Evolutionary conservation across 1,139 yeast species (phyloP), one percentile per base, ranked within the genome.

Genomic region (Meyerozyma carpophila): DNA sequence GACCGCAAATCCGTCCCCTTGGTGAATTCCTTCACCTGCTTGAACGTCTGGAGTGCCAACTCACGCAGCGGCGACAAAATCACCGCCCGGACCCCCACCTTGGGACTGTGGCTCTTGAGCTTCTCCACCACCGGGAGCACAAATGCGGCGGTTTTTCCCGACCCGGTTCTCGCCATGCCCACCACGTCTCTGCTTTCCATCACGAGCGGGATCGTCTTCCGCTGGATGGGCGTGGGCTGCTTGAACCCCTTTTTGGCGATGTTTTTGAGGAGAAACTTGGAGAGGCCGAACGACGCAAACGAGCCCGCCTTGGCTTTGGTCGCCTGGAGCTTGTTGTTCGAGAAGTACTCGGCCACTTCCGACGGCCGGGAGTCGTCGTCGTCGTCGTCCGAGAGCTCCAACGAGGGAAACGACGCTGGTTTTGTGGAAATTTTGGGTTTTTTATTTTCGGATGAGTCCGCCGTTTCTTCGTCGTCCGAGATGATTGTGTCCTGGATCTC

Each of bases 141-240:
- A 62, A 94, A 94, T 1, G 98, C 98, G 5, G 98, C 98, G 0
- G 99, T 94, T 61, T 94, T 94, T 73, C 99, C 99, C 28, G 96
- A 87, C 56, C 99, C 99, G 1, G 99, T 94, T 58, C 98, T 79
- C 18, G 99, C 99, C 96, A 94, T 94, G 57, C 98, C 99, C 18
- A 94, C 98, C 31, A 94, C 95, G 66, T 94, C 98, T 58, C 95
- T 75, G 47, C 81, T 84, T 46, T 87, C 91, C 70, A 93, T 70
- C 45, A 93, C 83, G 46, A 90, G 72, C 1, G 98, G 98, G 46
- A 94, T 88, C 3, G 98, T 84, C 60, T 91, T 91, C 50, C 98
- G 76, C 66, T 94, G 99, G 61, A 94, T 94, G 1, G 99, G 98
- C 0, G 99, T 94, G 8, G 99, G 98, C 53, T 87, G 95, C 55